Evolutionary conservation across 2,329 filamentous ascomycete species (phyloP), one percentile per base, ranked within the genome.

Genomic region (Xylariaceae sp.): DNA sequence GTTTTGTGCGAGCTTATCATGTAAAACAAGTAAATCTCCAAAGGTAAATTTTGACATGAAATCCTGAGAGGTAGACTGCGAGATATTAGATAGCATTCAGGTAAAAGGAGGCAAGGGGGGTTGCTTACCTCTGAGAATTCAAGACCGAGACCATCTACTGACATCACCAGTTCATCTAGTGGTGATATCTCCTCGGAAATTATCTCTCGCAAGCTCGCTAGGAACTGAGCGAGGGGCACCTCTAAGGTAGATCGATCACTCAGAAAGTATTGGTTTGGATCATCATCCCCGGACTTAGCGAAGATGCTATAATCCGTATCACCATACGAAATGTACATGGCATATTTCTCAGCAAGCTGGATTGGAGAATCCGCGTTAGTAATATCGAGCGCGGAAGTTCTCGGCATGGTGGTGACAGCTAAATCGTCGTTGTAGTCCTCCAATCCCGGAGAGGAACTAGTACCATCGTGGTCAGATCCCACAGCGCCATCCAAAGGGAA

Each of bases 181-280:
- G 60, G 60, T 29, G 62, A 64, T n/a, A 65, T 50, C 35, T 65
- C 63, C 17, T 62, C 58, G 5, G 58, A 55, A 37, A 65, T 56
- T 3, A 65, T 57, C 22, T 60, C 56, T 12, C 63, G 60, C 42
- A 65, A 44, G 40, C 54, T 61, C 6, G 55, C 51, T 23, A 65
- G 20, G 21, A 65, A 63, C 17, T 57, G 48, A 20, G 42, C 22
- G 10, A 65, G 52, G 8, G 59, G 42, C 20, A 57, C 21, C 6
- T 63, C 54, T 11, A 65, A 43, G 3, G 54, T 55, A 10, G 58
- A 54, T 42, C 55, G 56, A 25, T 64, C 59, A 42, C 55, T 57
- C 11, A 65, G 55, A 40, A 65, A 65, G 45, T 63, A 65, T 22
- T 58, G 51, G 41, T 62, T 62, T 8, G 62, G 61, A 45, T 64